Percentiles rank a stretch among this genome's conserved stretches.
Evolutionary conservation across 192 early-diverging fungal genomes (phyloP).

Genomic region (Jimgerdemannia lactiflua): DNA sequence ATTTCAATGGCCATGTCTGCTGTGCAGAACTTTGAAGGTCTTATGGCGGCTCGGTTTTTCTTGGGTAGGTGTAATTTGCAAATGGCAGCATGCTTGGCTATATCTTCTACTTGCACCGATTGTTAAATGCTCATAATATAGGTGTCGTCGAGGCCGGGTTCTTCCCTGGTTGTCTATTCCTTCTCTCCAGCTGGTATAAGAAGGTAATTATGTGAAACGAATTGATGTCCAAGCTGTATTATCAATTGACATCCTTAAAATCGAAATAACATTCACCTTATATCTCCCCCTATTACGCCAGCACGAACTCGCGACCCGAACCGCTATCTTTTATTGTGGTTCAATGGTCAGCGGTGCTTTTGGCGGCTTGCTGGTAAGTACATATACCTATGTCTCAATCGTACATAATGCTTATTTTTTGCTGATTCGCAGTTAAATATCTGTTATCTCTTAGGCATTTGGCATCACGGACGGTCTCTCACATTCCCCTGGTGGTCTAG

Average conservation of each 20-base stretch:
- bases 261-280: too few species aligned
- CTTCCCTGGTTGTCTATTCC: slow-evolving; percentile 45
- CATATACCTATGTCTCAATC: too few species aligned
- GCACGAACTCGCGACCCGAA: slow-evolving; percentile 27
- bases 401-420: too few species aligned
- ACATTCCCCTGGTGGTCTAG: too few species aligned
- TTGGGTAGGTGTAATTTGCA: slow-evolving; percentile 19
- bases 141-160: slow-evolving; percentile 26
- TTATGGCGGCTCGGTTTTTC: slow-evolving; percentile 31
- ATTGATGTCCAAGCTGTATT: too few species aligned
- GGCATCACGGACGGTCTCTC: too few species aligned
- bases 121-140: too few species aligned
- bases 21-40: slow-evolving; percentile 36
- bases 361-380: slow-evolving; percentile 50
- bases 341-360: slow-evolving; percentile 43
- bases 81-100: background rate
- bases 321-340: slow-evolving; percentile 36
- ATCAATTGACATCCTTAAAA: too few species aligned
- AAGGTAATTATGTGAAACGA: background rate
- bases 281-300: too few species aligned
- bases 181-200: slow-evolving; percentile 42
- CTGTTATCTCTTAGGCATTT: too few species aligned
- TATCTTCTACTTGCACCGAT: background rate
- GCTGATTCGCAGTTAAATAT: too few species aligned
- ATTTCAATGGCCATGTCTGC: slow-evolving; percentile 29